A percentile compares a stretch with the other conserved stretches of the same genome.
Evolutionary conservation across 345 rosid genomes (phyloP).

Genomic region (Citrus mangshanensis): DNA sequence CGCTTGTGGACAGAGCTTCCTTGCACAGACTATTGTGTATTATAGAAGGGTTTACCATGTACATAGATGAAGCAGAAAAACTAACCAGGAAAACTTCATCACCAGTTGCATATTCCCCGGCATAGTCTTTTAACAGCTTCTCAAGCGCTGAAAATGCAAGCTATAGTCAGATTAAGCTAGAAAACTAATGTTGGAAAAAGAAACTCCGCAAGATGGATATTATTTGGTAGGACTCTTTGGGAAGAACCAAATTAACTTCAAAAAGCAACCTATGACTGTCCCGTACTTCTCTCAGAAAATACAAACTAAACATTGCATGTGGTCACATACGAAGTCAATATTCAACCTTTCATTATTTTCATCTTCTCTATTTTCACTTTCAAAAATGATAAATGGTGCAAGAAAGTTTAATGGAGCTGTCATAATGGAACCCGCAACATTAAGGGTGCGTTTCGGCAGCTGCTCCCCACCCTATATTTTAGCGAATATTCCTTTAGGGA

Average conservation of each 20-base stretch:
- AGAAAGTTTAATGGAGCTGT: background rate
- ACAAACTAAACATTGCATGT: background rate
- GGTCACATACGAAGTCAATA: background rate
- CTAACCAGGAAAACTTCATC: conserved; percentile 72
- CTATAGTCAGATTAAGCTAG: background rate
- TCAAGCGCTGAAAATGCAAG: conserved; percentile 56
- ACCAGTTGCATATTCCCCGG: conserved; percentile 63
- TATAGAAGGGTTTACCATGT: background rate
- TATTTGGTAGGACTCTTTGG: background rate
- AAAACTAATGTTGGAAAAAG: background rate
- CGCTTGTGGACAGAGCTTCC: too few relatives aligned
- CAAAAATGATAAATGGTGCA: background rate
- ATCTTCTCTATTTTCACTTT: too few relatives aligned
- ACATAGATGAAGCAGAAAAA: conserved; percentile 5
- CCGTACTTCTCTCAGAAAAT: background rate
- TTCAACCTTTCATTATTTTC: background rate
- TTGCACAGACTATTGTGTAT: background rate
- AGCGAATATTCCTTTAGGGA: too few relatives aligned
- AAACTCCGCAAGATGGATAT: background rate
- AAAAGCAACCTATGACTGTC: background rate
- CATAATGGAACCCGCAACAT: background rate
- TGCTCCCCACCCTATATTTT: too few relatives aligned
- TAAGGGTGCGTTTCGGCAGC: too few relatives aligned
- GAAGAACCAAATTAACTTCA: background rate
- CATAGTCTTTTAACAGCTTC: conserved; percentile 31